phyloP scores from a whole-genome alignment of 1,284 basidiomycete genomes.

The Austroboletus novae-zelandiae region DNA sequence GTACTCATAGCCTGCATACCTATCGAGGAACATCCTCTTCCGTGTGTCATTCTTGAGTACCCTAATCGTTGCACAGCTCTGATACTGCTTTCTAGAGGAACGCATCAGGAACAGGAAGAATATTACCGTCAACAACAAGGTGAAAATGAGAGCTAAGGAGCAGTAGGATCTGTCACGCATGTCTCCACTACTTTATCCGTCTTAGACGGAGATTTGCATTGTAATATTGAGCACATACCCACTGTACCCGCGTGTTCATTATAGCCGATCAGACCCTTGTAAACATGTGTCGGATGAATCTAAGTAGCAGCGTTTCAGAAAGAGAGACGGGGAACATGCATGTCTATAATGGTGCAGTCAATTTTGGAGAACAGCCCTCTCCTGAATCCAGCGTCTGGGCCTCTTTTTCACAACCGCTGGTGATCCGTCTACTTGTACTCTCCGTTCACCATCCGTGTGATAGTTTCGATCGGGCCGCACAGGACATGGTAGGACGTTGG shows the following conservation, averaged over 20 bases:
- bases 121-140: conserved; percentile 42
- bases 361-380: conserved; percentile 40
- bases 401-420: conserved; percentile 56
- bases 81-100: conserved; percentile 43
- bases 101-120: conserved; percentile 59
- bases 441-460: conserved; percentile 43
- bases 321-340: conserved; percentile 8
- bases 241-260: conserved; percentile 21
- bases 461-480: conserved; percentile 53
- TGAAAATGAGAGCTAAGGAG: conserved; percentile 14
- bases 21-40: conserved; percentile 72
- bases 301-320: conserved; percentile 1
- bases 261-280: conserved; percentile 13
- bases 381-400: conserved; percentile 79
- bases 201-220: conserved; percentile 32
- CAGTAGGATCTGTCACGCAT: conserved; percentile 16
- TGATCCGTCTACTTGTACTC: conserved; percentile 25
- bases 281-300: conserved; percentile 1
- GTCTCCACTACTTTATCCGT: conserved; percentile 6
- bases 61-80: conserved; percentile 15
- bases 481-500: conserved; percentile 74
- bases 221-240: conserved; percentile 29
- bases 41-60: conserved; percentile 46
- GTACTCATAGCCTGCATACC: conserved; percentile 63
- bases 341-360: conserved; percentile 10